Percentiles rank a stretch among this genome's conserved stretches.
These are phyloP conservation scores for Acmispon strigosus DNA, from an alignment of 306 rosid species.

Conservation along the genomic window DNA sequence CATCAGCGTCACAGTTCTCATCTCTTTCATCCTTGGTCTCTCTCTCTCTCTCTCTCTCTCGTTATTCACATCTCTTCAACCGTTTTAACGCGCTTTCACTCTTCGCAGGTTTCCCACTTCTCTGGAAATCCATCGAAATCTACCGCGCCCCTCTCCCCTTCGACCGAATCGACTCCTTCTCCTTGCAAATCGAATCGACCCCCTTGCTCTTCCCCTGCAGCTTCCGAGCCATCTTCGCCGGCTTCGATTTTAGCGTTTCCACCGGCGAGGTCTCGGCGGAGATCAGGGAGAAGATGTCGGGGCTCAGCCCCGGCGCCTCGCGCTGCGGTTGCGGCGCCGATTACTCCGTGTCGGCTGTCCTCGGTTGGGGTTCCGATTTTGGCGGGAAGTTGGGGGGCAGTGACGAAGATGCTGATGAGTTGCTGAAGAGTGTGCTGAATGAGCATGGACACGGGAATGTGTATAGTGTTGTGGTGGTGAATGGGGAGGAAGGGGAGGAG, in stretches of 20 bases:
- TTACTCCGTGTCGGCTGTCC: slow-evolving; percentile 31
- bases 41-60: neutral
- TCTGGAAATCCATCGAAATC: slow-evolving; percentile 89
- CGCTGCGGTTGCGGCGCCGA: slow-evolving; percentile 45
- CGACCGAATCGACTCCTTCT: slow-evolving; percentile 54
- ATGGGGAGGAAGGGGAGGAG: slow-evolving; percentile 40
- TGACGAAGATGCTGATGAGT: slow-evolving; percentile 58
- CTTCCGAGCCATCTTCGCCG: slow-evolving; percentile 60
- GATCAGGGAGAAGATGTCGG: slow-evolving; percentile 35
- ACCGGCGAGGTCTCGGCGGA: slow-evolving; percentile 27
- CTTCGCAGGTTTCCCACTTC: slow-evolving; percentile 54
- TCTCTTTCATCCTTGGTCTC: slow-evolving; percentile 71
- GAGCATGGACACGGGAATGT: slow-evolving; percentile 38
- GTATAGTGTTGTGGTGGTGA: slow-evolving; percentile 68
- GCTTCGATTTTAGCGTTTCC: slow-evolving; percentile 43
- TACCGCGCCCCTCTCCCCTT: slow-evolving; percentile 88
- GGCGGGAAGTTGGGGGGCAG: slow-evolving; percentile 26
- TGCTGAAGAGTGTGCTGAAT: slow-evolving; percentile 32
- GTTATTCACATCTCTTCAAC: neutral
- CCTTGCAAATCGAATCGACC: slow-evolving; percentile 51
- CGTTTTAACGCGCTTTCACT: neutral
- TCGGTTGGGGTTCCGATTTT: slow-evolving; percentile 24
- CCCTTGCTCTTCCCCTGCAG: slow-evolving; percentile 66
- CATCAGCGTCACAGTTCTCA: slow-evolving; percentile 56
- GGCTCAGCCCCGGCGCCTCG: slow-evolving; percentile 26